Percentiles rank a stretch among this genome's conserved stretches.
These are phyloP conservation scores for Datisca glomerata DNA, from an alignment of 306 rosid genomes.

Conservation along the genomic window DNA sequence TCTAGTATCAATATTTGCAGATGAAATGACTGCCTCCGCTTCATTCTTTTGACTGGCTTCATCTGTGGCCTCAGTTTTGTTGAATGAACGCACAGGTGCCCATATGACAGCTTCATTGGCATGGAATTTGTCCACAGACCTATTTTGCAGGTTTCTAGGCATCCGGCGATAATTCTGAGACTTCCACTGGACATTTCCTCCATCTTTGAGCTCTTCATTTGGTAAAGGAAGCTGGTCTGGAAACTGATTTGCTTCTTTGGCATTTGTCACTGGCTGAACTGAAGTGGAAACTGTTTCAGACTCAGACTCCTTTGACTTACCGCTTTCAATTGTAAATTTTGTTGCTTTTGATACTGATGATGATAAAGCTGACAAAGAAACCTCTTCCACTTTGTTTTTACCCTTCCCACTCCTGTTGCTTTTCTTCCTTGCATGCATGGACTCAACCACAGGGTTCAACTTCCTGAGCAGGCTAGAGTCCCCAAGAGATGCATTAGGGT, in stretches of 20 bases:
- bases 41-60: conserved; percentile 39
- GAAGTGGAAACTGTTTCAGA: conserved; percentile 31
- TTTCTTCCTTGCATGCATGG: conserved; percentile 51
- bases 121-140: conserved; percentile 46
- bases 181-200: conserved; percentile 59
- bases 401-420: conserved; percentile 44
- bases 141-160: conserved; percentile 55
- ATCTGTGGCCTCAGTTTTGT: conserved; percentile 40
- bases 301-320: conserved; percentile 37
- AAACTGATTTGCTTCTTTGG: conserved; percentile 34
- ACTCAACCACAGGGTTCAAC: conserved; percentile 26
- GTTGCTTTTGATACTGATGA: conserved; percentile 32
- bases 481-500: conserved; percentile 24
- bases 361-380: conserved; percentile 21
- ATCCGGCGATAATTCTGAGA: conserved; percentile 54
- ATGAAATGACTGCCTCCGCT: conserved; percentile 31
- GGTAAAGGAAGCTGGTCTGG: conserved; percentile 31
- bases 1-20: conserved; percentile 45
- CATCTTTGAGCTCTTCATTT: conserved; percentile 50
- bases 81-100: conserved; percentile 84
- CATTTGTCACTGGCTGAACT: conserved; percentile 25
- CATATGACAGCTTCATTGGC: conserved; percentile 63
- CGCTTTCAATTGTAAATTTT: conserved; percentile 27
- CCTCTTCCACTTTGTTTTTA: conserved; percentile 50
- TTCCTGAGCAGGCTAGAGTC: conserved; percentile 23